Percentiles rank a stretch among this genome's conserved stretches.
phyloP scores from a whole-genome alignment of 495 filamentous ascomycete genomes.

The Glutinoglossum americanum region DNA sequence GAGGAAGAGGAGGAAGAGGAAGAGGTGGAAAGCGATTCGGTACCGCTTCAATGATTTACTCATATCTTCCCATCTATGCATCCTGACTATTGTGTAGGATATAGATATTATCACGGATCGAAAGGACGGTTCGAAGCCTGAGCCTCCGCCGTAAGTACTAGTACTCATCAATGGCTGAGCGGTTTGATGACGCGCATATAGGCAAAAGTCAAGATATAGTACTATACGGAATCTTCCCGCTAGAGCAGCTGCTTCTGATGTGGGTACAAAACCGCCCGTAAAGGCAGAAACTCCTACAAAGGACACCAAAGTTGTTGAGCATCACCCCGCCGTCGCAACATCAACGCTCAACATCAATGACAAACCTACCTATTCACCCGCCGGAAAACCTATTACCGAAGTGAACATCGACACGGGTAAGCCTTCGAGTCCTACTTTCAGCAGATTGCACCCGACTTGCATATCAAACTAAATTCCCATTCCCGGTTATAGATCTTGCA shows the following conservation, averaged over 20 bases:
- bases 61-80: neutral
- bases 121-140: slow-evolving; percentile 53
- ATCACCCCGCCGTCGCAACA: slow-evolving; percentile 42
- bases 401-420: slow-evolving; percentile 56
- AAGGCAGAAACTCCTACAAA: slow-evolving; percentile 20
- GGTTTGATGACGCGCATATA: slow-evolving; percentile 7
- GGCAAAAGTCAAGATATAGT: slow-evolving; percentile 29
- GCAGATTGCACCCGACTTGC: neutral
- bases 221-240: slow-evolving; percentile 1
- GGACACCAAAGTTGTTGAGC: slow-evolving; percentile 19
- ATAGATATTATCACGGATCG: slow-evolving; percentile 86
- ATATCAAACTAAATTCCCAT: slow-evolving; percentile 6
- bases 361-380: slow-evolving; percentile 54
- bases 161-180: neutral
- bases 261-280: slow-evolving; percentile 19
- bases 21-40: slow-evolving; percentile 22
- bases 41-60: slow-evolving; percentile 4
- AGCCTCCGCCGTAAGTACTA: slow-evolving; percentile 36
- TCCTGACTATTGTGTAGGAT: slow-evolving; percentile 30
- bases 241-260: slow-evolving; percentile 15
- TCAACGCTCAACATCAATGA: slow-evolving; percentile 69
- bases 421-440: neutral
- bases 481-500: slow-evolving; percentile 34
- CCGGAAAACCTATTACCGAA: slow-evolving; percentile 60
- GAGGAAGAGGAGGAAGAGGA: slow-evolving; percentile 51